Evolutionary conservation across 164 flowering plant genomes (phyloP), one percentile per base, ranked within the genome.

Genomic region (Malania oleifera): DNA sequence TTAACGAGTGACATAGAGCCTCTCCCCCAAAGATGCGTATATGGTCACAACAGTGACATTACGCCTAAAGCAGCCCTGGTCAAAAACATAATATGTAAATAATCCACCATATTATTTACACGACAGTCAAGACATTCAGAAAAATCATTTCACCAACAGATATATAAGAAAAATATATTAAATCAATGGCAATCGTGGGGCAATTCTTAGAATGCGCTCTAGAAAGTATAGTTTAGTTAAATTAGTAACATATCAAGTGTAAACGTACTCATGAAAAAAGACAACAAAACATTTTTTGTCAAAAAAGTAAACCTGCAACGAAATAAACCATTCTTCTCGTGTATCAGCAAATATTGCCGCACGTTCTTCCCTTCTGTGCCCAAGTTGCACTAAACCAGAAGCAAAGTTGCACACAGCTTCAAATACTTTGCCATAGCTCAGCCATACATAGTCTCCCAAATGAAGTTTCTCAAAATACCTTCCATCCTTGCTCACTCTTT

Each of bases 281-380:
- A 1, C 13, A 52, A 29, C 7, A 41, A 50, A 26, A 28, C 0
- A 28, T 25, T 45, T 31, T 60, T 38, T 29, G 10, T 35, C 9
- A 31, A 63, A 52, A 2, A 46, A 37, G 45, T 19, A 39, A 55
- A 92, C 99, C 97, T 93, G 97, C 67, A 90, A 55, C 14, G 99
- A 90, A 64, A 93, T 72, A 70, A 88, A 76, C 97, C 99, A 93
- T 65, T 93, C 97, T 67, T 80, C 86, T 52, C 86, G 72, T 39
- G 99, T 93, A 70, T 93, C 99, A 61, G 99, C 87, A 77, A 90
- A 90, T 57, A 93, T 93, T 19, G 99, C 97, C 22, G 62, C 99
- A 60, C 88, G 92, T 61, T 93, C 99, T 31, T 68, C 85, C 58
- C 58, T 83, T 59, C 25, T 46, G 62, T 86, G 95, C 46, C 99